These are phyloP conservation scores for Amaranthus cruentus DNA, from an alignment of 148 eudicot species.

Conservation along the genomic window DNA sequence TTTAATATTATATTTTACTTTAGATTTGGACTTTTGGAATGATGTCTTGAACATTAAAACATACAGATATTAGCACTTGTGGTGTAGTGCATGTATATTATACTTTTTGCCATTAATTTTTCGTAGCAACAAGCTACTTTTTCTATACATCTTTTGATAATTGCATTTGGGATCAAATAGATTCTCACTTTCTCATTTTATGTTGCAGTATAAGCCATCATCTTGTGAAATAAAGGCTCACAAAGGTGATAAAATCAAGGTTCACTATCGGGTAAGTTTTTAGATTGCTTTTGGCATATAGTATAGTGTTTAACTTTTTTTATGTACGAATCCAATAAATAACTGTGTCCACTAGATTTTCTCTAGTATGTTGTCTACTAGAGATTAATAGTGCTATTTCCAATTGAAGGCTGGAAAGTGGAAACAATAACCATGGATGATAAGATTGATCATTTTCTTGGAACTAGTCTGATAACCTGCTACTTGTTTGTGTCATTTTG, in stretches of 20 bases:
- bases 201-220: slow-evolving; percentile 72
- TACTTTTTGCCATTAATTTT: neutral
- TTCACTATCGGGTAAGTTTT: slow-evolving; percentile 84
- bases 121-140: neutral
- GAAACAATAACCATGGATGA: neutral
- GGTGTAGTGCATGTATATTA: too few species aligned
- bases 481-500: slow-evolving; percentile 13
- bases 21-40: neutral
- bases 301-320: neutral
- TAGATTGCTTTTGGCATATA: neutral
- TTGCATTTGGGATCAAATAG: neutral
- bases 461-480: neutral
- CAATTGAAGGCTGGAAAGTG: neutral
- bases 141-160: neutral
- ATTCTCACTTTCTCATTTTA: slow-evolving; percentile 12
- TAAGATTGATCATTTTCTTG: neutral
- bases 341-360: neutral
- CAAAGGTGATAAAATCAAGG: slow-evolving; percentile 84
- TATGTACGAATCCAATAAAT: too few species aligned
- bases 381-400: neutral
- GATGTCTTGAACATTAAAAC: neutral
- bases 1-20: neutral
- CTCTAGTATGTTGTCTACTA: neutral
- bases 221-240: slow-evolving; percentile 88
- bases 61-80: neutral